Base-by-base conservation (phyloP, 768 basidiomycete species). In the Auricularia cornea region DNA sequence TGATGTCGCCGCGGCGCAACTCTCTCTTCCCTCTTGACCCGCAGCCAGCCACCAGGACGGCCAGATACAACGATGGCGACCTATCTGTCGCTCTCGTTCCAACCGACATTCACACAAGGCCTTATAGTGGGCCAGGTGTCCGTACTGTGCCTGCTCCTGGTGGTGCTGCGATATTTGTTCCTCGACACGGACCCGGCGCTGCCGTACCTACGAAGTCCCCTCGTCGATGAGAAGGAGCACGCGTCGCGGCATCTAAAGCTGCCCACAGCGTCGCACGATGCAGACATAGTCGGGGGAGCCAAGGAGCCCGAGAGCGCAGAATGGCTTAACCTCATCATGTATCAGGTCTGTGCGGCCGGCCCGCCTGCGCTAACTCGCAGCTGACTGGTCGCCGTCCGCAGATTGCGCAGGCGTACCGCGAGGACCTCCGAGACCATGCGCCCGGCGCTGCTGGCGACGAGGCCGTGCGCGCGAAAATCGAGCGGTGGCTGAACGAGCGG, bases 71-170 rank as follows among this genome's bases (percentile, higher is more conserved):
- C 29, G 23, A 14, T 26, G 30, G 54, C 28, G 35, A 38, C 35
- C 35, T 38, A 38, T 38, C 35, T 38, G 8, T 16, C 91, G 59
- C 83, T 90, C 68, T 86, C 87, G 38, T 78, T 92, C 51, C 85
- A 89, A 68, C 91, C 89, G 26, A 94, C 92, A 1, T 99, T 99
- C 76, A 97, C 95, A 0, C 95, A 98, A 72, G 96, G 96, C 18
- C 83, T 99, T 38, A 79, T 99, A 41, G 76, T 98, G 52, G 96
- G 96, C 63, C 96, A 98, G 74, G 80, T 92, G 26, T 95, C 94
- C 29, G 88, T 99, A 68, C 78, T 93, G 52, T 70, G 89, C 60
- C 81, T 95, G 57, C 81, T 92, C 31, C 80, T 80, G 57, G 77
- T 94, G 66, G 84, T 99, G 72, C 85, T 99, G 75, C 91, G 92